Evolutionary conservation across 1,284 basidiomycete genomes (phyloP).

Genomic region (Peniophora sp.): DNA sequence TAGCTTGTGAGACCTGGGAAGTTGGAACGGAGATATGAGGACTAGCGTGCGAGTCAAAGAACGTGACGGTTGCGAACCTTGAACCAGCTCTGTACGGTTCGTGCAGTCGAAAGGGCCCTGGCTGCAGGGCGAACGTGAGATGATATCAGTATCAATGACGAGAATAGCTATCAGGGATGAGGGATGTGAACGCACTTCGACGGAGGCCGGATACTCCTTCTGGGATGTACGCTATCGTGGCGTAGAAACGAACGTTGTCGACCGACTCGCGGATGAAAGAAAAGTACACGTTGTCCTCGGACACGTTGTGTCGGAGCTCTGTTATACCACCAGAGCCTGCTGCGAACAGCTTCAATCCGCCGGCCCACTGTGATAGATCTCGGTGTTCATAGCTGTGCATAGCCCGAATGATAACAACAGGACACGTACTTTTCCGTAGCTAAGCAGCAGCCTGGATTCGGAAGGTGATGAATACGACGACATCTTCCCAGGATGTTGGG

Average conservation of each 20-base stretch:
- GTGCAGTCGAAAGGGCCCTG: constrained; percentile 7
- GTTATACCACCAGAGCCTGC: constrained; percentile 10
- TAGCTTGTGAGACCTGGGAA: constrained; percentile 8
- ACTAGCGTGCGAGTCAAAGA: background rate
- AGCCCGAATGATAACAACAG: background rate
- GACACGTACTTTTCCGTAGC: constrained; percentile 10
- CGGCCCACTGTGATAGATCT: constrained; percentile 8
- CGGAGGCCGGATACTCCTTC: constrained; percentile 9
- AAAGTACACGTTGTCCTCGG: constrained; percentile 7
- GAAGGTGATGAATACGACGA: background rate
- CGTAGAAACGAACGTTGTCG: constrained; percentile 2
- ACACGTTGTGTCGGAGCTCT: constrained; percentile 6
- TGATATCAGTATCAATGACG: background rate
- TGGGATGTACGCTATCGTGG: constrained; percentile 9
- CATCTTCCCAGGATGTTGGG: background rate
- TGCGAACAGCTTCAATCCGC: constrained; percentile 8
- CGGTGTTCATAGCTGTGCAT: background rate
- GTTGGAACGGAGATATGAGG: no score
- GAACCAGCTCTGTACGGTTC: constrained; percentile 12
- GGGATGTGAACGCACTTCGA: constrained; percentile 3
- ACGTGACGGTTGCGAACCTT: constrained; percentile 5
- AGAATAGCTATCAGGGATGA: background rate
- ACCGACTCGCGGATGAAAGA: constrained; percentile 8
- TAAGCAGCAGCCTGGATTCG: constrained; percentile 7
- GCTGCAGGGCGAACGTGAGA: constrained; percentile 1